phyloP scores from a whole-genome alignment of 192 early-diverging fungal genomes.

The Umbelopsis sp. region DNA sequence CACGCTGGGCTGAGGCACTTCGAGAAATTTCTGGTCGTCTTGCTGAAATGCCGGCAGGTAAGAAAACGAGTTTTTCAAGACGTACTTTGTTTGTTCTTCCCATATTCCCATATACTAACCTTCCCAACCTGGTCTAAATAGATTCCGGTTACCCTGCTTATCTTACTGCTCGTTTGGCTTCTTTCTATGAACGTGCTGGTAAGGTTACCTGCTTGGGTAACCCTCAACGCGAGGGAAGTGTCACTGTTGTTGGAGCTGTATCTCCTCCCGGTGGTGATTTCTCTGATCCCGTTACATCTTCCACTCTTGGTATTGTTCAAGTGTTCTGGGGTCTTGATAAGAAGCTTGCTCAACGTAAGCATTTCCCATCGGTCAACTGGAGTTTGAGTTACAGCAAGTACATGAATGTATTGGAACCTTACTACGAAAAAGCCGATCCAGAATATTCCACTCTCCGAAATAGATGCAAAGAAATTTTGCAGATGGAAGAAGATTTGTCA shows the following conservation, averaged over 20 bases:
- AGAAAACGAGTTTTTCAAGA: neutral
- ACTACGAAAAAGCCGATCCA: constrained; percentile 93
- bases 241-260: constrained; percentile 98
- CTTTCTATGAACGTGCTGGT: constrained; percentile 99
- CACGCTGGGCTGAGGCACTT: constrained; percentile 99
- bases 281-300: constrained; percentile 96
- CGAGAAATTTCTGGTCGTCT: constrained; percentile 99
- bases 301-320: constrained; percentile 98
- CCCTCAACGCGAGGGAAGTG: constrained; percentile 89
- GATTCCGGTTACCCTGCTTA: constrained; percentile 99
- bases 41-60: constrained; percentile 98
- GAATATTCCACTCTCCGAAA: constrained; percentile 92
- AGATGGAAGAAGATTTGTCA: constrained; percentile 96
- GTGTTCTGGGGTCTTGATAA: constrained; percentile 99
- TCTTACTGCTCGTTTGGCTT: constrained; percentile 96
- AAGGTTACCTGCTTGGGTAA: constrained; percentile 97
- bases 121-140: neutral
- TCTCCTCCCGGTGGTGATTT: constrained; percentile 99
- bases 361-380: constrained; percentile 99
- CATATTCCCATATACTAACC: constrained; percentile 16
- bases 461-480: constrained; percentile 96
- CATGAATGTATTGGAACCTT: constrained; percentile 93
- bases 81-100: neutral
- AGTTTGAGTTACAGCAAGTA: constrained; percentile 98
- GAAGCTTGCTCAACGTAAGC: constrained; percentile 99